Conservation (phyloP, 768 basidiomycete genomes). For the Boletus reticulatus region DNA sequence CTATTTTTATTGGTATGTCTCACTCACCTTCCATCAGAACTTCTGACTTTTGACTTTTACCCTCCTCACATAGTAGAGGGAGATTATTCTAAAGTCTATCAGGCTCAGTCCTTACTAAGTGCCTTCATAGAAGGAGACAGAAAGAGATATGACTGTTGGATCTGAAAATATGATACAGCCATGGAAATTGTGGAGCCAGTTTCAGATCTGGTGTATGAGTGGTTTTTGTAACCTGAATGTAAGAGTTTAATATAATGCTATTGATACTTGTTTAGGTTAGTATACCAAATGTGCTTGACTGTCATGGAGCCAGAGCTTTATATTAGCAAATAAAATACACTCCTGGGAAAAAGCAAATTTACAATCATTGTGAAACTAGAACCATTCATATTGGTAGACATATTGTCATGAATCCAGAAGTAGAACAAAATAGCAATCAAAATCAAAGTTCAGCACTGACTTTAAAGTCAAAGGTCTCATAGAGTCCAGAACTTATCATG, state of each 20-base stretch:
- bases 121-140: neutral
- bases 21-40: neutral
- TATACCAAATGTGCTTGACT: no score
- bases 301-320: no score
- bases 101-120: slow-evolving; percentile 7
- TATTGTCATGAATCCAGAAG: no score
- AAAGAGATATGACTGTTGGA: neutral
- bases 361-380: no score
- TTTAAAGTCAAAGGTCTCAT: no score
- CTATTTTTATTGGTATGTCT: neutral
- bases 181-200: neutral
- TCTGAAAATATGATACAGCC: neutral
- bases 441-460: no score
- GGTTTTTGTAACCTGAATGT: neutral
- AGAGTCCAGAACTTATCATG: no score
- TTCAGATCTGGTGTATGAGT: neutral
- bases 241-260: neutral
- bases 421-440: no score
- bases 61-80: neutral
- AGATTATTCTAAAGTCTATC: neutral
- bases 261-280: no score
- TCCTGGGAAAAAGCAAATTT: no score
- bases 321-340: no score
- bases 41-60: neutral
- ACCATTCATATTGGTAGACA: no score